phyloP scores from a whole-genome alignment of 352 stramenopile species.

The Phytophthora multivora region DNA sequence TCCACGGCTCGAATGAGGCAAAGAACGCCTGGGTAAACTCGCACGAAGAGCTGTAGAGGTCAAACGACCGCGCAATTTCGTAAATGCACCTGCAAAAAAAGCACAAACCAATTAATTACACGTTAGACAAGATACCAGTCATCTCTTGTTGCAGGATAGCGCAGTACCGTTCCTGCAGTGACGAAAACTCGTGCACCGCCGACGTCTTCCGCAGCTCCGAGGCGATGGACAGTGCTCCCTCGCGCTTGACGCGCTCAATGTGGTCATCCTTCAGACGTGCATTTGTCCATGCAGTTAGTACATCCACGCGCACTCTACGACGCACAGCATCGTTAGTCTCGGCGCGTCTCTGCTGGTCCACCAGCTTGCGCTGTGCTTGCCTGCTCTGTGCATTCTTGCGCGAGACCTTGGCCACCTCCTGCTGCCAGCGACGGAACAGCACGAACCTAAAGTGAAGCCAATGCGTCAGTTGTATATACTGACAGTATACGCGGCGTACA shows the following conservation, averaged over 20 bases:
- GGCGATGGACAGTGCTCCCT: conserved; percentile 63
- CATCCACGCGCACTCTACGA: conserved; percentile 72
- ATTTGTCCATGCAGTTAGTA: conserved; percentile 72
- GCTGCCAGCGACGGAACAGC: conserved; percentile 64
- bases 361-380: conserved; percentile 47
- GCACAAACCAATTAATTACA: not conserved
- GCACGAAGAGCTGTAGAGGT: conserved; percentile 65
- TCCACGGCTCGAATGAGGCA: conserved; percentile 73
- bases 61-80: conserved; percentile 77
- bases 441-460: conserved; percentile 49
- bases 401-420: conserved; percentile 55
- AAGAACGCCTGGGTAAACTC: conserved; percentile 71
- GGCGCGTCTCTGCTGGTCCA: conserved; percentile 45
- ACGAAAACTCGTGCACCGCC: conserved; percentile 38
- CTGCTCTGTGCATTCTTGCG: conserved; percentile 53
- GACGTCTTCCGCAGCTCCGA: conserved; percentile 61
- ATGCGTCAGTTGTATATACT: not conserved
- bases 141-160: not conserved
- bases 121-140: not conserved
- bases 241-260: conserved; percentile 69
- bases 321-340: conserved; percentile 48
- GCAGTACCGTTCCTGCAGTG: conserved; percentile 63
- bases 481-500: not conserved
- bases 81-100: conserved; percentile 57
- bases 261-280: conserved; percentile 77